Evolutionary conservation across 108 stramenopile genomes (phyloP), one percentile per base, ranked within the genome.

Genomic region (Cylindrotheca fusiformis): DNA sequence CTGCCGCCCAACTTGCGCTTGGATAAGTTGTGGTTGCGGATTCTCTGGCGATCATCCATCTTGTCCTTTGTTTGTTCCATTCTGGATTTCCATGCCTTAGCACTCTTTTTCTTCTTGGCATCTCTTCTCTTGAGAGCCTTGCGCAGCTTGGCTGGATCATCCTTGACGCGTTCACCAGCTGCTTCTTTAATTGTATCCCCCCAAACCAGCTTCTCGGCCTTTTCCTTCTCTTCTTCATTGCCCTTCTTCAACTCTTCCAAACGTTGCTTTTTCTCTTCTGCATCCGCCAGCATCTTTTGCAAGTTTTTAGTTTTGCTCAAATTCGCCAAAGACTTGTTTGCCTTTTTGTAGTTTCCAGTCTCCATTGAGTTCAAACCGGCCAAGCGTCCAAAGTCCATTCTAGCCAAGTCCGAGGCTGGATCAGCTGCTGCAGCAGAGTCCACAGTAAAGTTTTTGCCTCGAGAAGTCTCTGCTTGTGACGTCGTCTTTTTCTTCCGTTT

Each of bases 91-190:
- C 91, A 95, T n/a, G 89, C 83, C 76, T 87, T 89, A 24, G 72
- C 64, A 46, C 72, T 77, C 58, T 87, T 87, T 10, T 80, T 63
- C 78, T 95, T 95, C 77, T 90, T 91, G 67, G 88, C 86, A 8
- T 78, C 91, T 76, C 85, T 90, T 52, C 79, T 71, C 66, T 95
- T 93, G 24, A 93, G 55, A 36, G 80, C 84, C 70, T 92, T 92
- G 58, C 88, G 88, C 50, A 95, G 65, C 49, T 86, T 78, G 67
- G 79, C 71, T 26, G 94, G 87, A 75, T 93, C 89, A 59, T 87
- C 87, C 69, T 84, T 87, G 55, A 90, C 84, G 53, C 84, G 82
- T 24, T 69, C 59, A 23, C 87, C 75, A 32, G 63, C 71, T 1
- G 90, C 88, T 60, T 77, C 83, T 67, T 82, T 82, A 31, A 95